A percentile compares a stretch with the other conserved stretches of the same genome.
These are phyloP conservation scores for Penicillium robsamsonii DNA, from an alignment of 495 filamentous ascomycete genomes.

Conservation along the genomic window DNA sequence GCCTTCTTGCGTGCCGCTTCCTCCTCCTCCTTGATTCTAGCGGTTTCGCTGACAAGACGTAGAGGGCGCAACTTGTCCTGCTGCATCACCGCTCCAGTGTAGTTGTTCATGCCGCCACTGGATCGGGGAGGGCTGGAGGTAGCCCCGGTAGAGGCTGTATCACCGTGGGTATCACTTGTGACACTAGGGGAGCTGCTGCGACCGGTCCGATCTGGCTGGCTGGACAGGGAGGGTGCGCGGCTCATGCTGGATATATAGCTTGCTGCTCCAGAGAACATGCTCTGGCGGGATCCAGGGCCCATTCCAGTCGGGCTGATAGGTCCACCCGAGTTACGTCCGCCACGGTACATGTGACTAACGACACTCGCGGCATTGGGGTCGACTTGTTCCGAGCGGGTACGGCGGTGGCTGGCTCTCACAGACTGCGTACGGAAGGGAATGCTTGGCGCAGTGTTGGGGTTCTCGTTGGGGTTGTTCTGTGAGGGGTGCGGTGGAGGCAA, in stretches of 20 bases:
- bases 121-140: conserved; percentile 56
- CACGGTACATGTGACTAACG: conserved; percentile 82
- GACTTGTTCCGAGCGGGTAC: conserved; percentile 69
- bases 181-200: conserved; percentile 59
- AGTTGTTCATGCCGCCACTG: conserved; percentile 53
- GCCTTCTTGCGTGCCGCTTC: conserved; percentile 56
- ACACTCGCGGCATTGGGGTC: conserved; percentile 61
- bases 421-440: conserved; percentile 74
- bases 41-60: conserved; percentile 65
- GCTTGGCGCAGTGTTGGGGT: conserved; percentile 80
- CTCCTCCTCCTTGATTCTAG: conserved; percentile 43
- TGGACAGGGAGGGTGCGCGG: conserved; percentile 47
- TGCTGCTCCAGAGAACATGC: conserved; percentile 42
- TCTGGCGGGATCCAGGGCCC: conserved; percentile 46
- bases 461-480: conserved; percentile 49
- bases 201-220: conserved; percentile 41
- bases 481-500: conserved; percentile 50
- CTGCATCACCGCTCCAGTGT: conserved; percentile 59
- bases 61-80: conserved; percentile 82
- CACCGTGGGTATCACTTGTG: conserved; percentile 57
- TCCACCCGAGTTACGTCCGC: conserved; percentile 59
- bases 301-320: conserved; percentile 52
- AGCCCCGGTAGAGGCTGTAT: conserved; percentile 46
- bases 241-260: conserved; percentile 45
- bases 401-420: conserved; percentile 57